Evolutionary conservation across 169 alveolate species (phyloP), one percentile per base, ranked within the genome.

Genomic region (Plasmodium malariae): DNA sequence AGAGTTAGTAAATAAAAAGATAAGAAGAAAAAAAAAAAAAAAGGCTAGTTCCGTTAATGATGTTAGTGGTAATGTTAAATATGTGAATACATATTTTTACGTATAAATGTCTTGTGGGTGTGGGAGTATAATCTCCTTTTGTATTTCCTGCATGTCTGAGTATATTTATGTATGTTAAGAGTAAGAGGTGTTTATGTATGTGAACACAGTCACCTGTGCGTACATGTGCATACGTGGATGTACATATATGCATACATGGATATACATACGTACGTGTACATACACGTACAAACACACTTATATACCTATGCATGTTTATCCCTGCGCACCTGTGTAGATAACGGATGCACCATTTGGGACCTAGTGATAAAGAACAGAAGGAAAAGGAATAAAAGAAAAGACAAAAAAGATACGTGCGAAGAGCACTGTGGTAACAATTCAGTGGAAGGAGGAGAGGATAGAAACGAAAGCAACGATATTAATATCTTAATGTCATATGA

Each of bases 1-100:
- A 62, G 89, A 78, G 43, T 63, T 78, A 48, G 36, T 78, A 11
- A 65, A 54, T 62, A 78, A 78, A 28, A 78, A 78, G 12, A 32
- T 40, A 51, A 76, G 6, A 49, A 78, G 19, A 37, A 62, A 65
- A 30, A 78, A 60, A 48, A n/a, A n/a, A n/a, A 78, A 65, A 36
- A 65, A 37, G 28, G 3, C 55, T 1, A 1, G 51, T 24, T 48
- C 68, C n/a, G 11, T 21, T 24, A 54, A 34, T 57, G 72, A 19
- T 40, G 14, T 48, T n/a, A 37, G 12, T 45, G 69, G 67, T 43
- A 73, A 73, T n/a, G 34, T 0, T 7, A 28, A 62, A 62, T 11
- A 24, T 14, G 3, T 0, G 26, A 21, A 30, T 12, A 34, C 11
- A 62, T n/a, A n/a, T n/a, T n/a, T n/a, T n/a, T n/a, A n/a, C 11